Evolutionary conservation across 371 early-diverging fungal genomes (phyloP).

Genomic region (Umbelopsis sp.): DNA sequence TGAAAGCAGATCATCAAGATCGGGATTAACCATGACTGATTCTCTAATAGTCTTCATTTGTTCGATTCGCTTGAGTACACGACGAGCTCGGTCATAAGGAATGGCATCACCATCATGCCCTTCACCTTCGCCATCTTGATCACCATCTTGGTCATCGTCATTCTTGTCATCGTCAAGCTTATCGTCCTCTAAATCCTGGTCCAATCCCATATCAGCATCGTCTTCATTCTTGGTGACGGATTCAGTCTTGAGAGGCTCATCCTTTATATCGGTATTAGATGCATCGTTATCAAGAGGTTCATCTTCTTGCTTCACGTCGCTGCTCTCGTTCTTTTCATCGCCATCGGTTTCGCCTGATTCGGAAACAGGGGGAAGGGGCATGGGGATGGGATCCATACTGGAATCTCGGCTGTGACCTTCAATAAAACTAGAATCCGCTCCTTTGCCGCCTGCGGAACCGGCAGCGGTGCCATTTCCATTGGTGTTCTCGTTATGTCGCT

Average conservation of each 20-base stretch:
- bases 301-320: neutral
- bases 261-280: neutral
- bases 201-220: conserved; percentile 25
- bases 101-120: conserved; percentile 51
- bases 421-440: conserved; percentile 15
- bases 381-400: conserved; percentile 5
- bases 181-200: conserved; percentile 18
- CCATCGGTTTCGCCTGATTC: conserved; percentile 1
- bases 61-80: conserved; percentile 74
- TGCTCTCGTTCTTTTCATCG: conserved; percentile 16
- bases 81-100: conserved; percentile 73
- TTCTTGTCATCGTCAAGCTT: conserved; percentile 27
- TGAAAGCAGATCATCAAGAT: conserved; percentile 43
- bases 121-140: conserved; percentile 30
- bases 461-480: conserved; percentile 17
- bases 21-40: conserved; percentile 60
- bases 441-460: conserved; percentile 16
- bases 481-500: conserved; percentile 34
- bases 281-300: conserved; percentile 18
- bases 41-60: conserved; percentile 73
- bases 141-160: conserved; percentile 26
- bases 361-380: neutral
- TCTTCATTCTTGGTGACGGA: neutral
- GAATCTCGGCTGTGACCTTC: conserved; percentile 13
- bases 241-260: neutral